Evolutionary conservation across 208 protist species (phyloP).

Genomic region (Crithidia mellificae): DNA sequence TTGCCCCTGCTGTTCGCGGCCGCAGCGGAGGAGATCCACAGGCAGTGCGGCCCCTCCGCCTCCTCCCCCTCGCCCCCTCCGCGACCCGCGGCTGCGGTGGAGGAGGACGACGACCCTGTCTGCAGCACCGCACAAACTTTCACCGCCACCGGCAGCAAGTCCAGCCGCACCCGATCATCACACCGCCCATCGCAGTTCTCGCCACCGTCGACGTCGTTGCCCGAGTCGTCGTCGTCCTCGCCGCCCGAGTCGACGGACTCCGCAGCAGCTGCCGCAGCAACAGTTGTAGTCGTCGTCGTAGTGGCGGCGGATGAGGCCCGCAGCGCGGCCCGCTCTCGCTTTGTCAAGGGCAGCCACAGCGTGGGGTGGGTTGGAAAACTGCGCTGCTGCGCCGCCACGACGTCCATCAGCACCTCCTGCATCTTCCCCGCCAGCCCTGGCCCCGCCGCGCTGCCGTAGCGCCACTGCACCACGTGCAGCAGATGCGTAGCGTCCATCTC

Average conservation of each 20-base stretch:
- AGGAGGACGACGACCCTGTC: not conserved
- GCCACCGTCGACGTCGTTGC: not conserved
- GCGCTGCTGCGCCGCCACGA: conserved; percentile 23
- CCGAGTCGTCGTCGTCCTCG: not conserved
- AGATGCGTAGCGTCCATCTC: conserved; percentile 78
- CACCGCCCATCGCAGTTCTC: not conserved
- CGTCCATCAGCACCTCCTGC: conserved; percentile 22
- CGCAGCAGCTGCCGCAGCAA: not conserved
- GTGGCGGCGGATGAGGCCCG: not conserved
- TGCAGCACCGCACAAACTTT: conserved; percentile 27
- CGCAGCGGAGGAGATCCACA: conserved; percentile 26
- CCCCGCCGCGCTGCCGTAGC: conserved; percentile 8
- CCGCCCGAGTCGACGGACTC: not conserved
- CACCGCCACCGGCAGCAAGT: conserved; percentile 24
- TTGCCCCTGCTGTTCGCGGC: not conserved
- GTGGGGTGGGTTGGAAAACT: conserved; percentile 29
- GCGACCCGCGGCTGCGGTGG: not conserved
- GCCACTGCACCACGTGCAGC: conserved; percentile 45
- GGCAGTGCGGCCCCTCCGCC: conserved; percentile 11
- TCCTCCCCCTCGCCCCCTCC: conserved; percentile 6
- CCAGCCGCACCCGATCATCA: not conserved
- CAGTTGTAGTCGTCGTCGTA: not conserved
- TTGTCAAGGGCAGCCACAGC: conserved; percentile 27
- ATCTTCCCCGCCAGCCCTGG: conserved; percentile 6
- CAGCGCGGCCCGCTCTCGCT: conserved; percentile 11